Evolutionary conservation across 805 yeast species (phyloP).

Genomic region (Sungouiella thailandica): DNA sequence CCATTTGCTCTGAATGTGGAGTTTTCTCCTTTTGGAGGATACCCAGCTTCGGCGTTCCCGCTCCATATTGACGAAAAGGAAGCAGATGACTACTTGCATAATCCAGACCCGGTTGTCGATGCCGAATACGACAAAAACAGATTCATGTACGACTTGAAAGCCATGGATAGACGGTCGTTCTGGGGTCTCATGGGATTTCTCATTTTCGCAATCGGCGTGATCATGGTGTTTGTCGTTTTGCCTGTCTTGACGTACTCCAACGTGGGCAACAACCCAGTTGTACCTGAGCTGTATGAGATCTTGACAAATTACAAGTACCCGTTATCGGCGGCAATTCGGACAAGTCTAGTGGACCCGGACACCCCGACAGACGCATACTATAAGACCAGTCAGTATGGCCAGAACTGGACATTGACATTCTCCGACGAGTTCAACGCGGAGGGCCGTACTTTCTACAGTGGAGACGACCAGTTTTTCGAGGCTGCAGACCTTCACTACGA

Average conservation of each 20-base stretch:
- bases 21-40: constrained; percentile 92
- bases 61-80: constrained; percentile 88
- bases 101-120: constrained; percentile 93
- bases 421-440: constrained; percentile 41
- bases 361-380: constrained; percentile 30
- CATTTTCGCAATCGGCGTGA: constrained; percentile 52
- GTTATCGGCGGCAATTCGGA: constrained; percentile 30
- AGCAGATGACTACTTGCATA: constrained; percentile 90
- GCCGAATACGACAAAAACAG: constrained; percentile 76
- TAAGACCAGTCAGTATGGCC: constrained; percentile 43
- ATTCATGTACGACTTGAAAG: constrained; percentile 57
- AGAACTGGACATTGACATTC: constrained; percentile 36
- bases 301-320: constrained; percentile 29
- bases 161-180: constrained; percentile 58
- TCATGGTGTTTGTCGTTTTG: constrained; percentile 66
- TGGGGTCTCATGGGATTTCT: constrained; percentile 62
- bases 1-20: constrained; percentile 49
- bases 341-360: constrained; percentile 36
- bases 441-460: constrained; percentile 40
- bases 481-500: constrained; percentile 39
- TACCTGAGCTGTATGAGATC: constrained; percentile 14
- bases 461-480: constrained; percentile 40
- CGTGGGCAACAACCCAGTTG: constrained; percentile 36
- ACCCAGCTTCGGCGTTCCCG: constrained; percentile 91
- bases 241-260: constrained; percentile 88